Percentiles rank a stretch among this genome's conserved stretches.
phyloP scores from a whole-genome alignment of 2,329 filamentous ascomycete species.

The Sarocladium brachiariae region DNA sequence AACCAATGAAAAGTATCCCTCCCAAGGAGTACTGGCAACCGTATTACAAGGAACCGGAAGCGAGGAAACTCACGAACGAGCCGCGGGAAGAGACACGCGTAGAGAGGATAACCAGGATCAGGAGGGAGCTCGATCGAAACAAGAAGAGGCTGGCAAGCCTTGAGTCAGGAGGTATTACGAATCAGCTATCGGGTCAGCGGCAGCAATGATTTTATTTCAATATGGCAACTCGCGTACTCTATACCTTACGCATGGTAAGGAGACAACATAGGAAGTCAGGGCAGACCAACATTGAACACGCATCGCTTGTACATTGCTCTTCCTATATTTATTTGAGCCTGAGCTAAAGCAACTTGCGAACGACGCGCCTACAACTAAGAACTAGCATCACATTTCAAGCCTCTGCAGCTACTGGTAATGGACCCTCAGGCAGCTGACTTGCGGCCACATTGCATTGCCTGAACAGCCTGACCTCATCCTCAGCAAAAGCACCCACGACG shows the following conservation, averaged over 20 bases:
- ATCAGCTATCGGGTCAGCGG: no score
- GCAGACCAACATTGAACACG: no score
- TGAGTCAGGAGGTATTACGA: no score
- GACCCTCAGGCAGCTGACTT: slow-evolving; percentile 48
- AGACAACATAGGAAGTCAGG: no score
- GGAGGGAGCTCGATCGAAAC: no score
- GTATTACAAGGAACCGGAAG: neutral
- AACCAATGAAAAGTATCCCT: neutral
- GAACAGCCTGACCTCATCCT: slow-evolving; percentile 68
- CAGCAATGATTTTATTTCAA: no score
- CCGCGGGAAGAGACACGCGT: neutral
- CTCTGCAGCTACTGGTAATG: slow-evolving; percentile 17
- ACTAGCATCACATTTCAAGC: neutral
- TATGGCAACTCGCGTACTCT: no score
- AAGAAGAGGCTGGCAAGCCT: no score
- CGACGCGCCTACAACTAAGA: neutral
- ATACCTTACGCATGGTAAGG: no score
- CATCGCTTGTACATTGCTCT: no score
- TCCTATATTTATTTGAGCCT: no score
- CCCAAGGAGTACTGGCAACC: neutral
- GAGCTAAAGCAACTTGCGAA: no score
- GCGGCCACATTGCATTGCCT: slow-evolving; percentile 75
- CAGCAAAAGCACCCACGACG: slow-evolving; percentile 66
- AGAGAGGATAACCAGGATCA: neutral
- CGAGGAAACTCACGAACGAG: neutral